These are phyloP conservation scores for Hanseniaspora vineae DNA, from an alignment of 805 yeast species.

Conservation along the genomic window DNA sequence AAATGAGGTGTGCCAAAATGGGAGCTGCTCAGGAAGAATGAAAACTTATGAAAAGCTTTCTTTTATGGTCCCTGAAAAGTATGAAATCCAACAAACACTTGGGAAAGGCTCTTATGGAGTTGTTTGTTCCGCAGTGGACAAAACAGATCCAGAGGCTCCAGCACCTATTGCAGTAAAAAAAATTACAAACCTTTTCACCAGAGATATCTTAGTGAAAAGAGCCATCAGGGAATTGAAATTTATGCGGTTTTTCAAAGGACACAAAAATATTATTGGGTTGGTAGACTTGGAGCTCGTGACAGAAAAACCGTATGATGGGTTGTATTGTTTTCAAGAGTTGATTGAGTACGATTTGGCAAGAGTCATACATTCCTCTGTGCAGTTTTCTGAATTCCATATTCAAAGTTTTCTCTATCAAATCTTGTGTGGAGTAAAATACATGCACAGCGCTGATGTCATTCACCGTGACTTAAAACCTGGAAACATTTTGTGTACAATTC, in stretches of 20 bases:
- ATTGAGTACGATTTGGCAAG: constrained; percentile 70
- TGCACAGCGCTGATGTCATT: constrained; percentile 84
- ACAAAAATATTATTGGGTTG: constrained; percentile 63
- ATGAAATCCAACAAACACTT: constrained; percentile 41
- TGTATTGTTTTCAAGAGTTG: constrained; percentile 80
- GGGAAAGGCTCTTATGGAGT: constrained; percentile 85
- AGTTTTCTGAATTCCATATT: constrained; percentile 74
- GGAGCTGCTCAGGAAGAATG: neutral
- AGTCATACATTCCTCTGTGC: constrained; percentile 66
- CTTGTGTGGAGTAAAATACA: constrained; percentile 73
- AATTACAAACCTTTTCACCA: constrained; percentile 54
- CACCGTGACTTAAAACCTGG: constrained; percentile 92
- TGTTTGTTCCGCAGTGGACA: constrained; percentile 63
- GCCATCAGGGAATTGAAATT: constrained; percentile 76
- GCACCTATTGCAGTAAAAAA: constrained; percentile 64
- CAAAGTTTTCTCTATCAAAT: constrained; percentile 69
- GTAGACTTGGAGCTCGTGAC: constrained; percentile 63
- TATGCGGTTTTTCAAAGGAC: constrained; percentile 77
- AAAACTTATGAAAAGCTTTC: constrained; percentile 38
- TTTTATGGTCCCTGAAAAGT: constrained; percentile 51
- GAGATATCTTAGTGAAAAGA: constrained; percentile 56
- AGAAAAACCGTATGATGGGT: constrained; percentile 62
- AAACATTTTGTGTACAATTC: constrained; percentile 61
- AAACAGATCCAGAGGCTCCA: constrained; percentile 23
- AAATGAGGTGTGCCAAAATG: neutral